Base-by-base conservation (phyloP, 345 rosid species). In the Hypericum androsaemum region DNA sequence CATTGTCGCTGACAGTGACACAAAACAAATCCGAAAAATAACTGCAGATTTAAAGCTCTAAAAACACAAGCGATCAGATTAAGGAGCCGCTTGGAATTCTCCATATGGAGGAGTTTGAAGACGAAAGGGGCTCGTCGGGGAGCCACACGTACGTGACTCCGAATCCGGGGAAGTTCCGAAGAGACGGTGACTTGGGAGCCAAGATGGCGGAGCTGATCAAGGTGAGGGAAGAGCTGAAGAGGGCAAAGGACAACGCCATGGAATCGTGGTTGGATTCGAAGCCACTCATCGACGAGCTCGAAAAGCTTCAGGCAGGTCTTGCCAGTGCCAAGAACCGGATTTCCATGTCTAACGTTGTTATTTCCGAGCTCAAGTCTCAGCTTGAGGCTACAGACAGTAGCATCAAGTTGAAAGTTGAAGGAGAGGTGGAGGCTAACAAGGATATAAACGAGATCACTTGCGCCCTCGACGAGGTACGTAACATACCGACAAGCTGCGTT, bases 211-310 rank as follows among this genome's bases (percentile, higher is more conserved):
- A 78, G 49, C 56, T 81, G 41, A 57, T 10, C 22, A 67, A 44
- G 22, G 64, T 58, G 4, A 71, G 57, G 57, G 77, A 65, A 56
- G 71, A 57, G 62, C 39, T 76, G 17, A 47, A 67, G 63, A 67
- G 43, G 58, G 77, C 81, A 7, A 80, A 54, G 48, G 83, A 77
- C 7, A 12, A 16, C 0, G 73, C 79, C 0, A 74, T 55, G 57
- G 77, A 72, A 40, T 78, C 82, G 7, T 81, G 82, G 82, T 36
- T 76, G 14, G 80, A 78, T 15, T 81, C 88, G 58, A 68, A 45
- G 59, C 88, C 84, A 13, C 58, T 78, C 4, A 73, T 74, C 14
- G 77, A 76, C 40, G 73, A 76, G 66, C 84, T 81, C 10, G 84
- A 81, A 56, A 74, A 61, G 45, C 65, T 64, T 3, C 74, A 76